These are phyloP conservation scores for Tylopilus sp. DNA, from an alignment of 768 basidiomycete genomes.

Conservation along the genomic window DNA sequence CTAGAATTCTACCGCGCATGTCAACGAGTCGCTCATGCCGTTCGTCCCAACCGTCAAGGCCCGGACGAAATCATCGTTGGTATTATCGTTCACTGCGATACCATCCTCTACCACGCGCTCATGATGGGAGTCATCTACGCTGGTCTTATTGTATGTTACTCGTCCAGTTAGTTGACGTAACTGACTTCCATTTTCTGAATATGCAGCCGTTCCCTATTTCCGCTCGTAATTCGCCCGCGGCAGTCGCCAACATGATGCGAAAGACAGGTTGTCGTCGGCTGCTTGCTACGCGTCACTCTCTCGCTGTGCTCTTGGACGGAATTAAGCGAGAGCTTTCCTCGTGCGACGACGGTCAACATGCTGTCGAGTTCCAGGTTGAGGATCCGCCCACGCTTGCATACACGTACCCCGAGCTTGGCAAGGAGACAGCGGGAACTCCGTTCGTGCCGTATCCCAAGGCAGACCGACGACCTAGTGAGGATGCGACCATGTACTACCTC, in stretches of 20 bases:
- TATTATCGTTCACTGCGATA: slow-evolving; percentile 37
- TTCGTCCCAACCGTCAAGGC: slow-evolving; percentile 35
- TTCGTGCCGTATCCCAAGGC: slow-evolving; percentile 13
- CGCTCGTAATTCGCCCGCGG: slow-evolving; percentile 37
- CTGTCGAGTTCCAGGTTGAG: slow-evolving; percentile 7
- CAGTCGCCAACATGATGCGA: slow-evolving; percentile 34
- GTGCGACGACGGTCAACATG: background rate
- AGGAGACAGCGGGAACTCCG: background rate
- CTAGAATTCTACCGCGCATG: slow-evolving; percentile 46
- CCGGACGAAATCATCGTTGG: slow-evolving; percentile 35
- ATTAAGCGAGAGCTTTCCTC: slow-evolving; percentile 23
- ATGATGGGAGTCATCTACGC: slow-evolving; percentile 30
- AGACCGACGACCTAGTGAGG: background rate
- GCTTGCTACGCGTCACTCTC: slow-evolving; percentile 32
- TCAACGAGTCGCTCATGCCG: slow-evolving; percentile 39
- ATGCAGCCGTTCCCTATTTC: slow-evolving; percentile 33
- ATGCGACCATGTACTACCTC: slow-evolving; percentile 33
- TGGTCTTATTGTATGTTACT: background rate
- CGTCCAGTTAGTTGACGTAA: background rate
- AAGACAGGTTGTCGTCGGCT: slow-evolving; percentile 39
- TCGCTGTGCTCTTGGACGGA: slow-evolving; percentile 28
- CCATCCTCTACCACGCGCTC: slow-evolving; percentile 42
- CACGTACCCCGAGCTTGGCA: slow-evolving; percentile 7
- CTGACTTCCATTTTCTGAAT: background rate
- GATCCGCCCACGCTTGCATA: slow-evolving; percentile 12